phyloP scores from a whole-genome alignment of 345 rosid genomes.

The Eucalyptus sp. region DNA sequence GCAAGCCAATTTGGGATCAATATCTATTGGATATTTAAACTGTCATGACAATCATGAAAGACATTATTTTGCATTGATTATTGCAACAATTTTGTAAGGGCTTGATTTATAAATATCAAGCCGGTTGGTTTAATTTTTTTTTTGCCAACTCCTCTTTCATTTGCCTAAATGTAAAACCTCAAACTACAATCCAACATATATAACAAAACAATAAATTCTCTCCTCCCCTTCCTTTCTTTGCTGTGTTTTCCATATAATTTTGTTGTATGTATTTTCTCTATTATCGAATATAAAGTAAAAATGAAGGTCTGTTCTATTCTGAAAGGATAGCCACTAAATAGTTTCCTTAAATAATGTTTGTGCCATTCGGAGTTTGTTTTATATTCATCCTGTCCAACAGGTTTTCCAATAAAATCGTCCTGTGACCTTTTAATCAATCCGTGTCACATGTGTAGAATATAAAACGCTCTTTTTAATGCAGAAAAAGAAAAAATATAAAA shows the following conservation, averaged over 20 bases:
- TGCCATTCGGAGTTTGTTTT: too few relatives aligned
- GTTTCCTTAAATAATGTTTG: not conserved
- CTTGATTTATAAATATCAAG: too few relatives aligned
- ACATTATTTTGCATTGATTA: not conserved
- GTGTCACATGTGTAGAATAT: not conserved
- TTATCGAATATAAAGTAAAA: too few relatives aligned
- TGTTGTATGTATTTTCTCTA: not conserved
- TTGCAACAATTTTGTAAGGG: not conserved
- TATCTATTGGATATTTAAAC: not conserved
- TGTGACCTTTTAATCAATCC: not conserved
- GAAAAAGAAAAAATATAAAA: too few relatives aligned
- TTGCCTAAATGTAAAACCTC: not conserved
- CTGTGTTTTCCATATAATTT: not conserved
- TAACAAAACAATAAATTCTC: not conserved
- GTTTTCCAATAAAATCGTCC: not conserved
- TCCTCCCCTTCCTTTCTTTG: not conserved
- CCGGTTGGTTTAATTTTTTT: not conserved
- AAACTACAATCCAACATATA: not conserved
- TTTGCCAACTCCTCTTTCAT: not conserved
- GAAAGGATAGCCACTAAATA: not conserved
- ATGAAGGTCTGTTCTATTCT: not conserved
- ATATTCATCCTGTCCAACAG: not conserved
- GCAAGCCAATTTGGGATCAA: not conserved
- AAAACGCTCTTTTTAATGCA: too few relatives aligned
- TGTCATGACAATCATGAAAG: not conserved